phyloP scores from a whole-genome alignment of 2,329 filamentous ascomycete species.

The Trichoderma oligosporum region DNA sequence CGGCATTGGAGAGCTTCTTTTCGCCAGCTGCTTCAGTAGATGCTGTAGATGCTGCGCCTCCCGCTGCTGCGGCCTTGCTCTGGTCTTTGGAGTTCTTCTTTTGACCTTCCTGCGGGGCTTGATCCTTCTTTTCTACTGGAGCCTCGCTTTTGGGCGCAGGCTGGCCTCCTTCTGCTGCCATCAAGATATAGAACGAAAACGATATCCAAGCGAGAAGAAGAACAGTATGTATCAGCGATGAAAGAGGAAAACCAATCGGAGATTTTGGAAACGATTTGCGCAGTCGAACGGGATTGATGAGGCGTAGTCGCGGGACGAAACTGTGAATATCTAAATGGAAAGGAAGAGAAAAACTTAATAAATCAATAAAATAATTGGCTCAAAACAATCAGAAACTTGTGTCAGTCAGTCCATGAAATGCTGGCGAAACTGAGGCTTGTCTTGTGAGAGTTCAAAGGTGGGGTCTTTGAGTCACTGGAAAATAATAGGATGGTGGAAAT shows the following conservation, averaged over 20 bases:
- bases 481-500: conserved; percentile 26
- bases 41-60: too few relatives aligned
- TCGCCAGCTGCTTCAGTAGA: conserved; percentile 28
- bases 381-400: neutral
- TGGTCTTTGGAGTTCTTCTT: conserved; percentile 12
- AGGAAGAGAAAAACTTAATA: neutral
- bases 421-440: conserved; percentile 9
- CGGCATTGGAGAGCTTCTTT: conserved; percentile 66
- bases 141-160: conserved; percentile 29
- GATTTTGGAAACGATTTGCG: neutral
- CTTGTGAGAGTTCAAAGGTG: conserved; percentile 17
- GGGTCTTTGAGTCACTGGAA: conserved; percentile 34
- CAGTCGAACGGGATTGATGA: neutral
- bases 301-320: neutral
- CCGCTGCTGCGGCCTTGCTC: conserved; percentile 17
- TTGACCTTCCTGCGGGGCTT: conserved; percentile 14
- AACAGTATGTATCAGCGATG: neutral
- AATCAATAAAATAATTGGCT: too few relatives aligned
- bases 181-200: conserved; percentile 19
- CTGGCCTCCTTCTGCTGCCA: conserved; percentile 34
- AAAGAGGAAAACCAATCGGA: neutral
- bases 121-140: conserved; percentile 25
- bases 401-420: conserved; percentile 1
- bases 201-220: neutral
- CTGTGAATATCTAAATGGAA: neutral